phyloP scores from a whole-genome alignment of 768 basidiomycete species.

The Panaeolus papilionaceus region DNA sequence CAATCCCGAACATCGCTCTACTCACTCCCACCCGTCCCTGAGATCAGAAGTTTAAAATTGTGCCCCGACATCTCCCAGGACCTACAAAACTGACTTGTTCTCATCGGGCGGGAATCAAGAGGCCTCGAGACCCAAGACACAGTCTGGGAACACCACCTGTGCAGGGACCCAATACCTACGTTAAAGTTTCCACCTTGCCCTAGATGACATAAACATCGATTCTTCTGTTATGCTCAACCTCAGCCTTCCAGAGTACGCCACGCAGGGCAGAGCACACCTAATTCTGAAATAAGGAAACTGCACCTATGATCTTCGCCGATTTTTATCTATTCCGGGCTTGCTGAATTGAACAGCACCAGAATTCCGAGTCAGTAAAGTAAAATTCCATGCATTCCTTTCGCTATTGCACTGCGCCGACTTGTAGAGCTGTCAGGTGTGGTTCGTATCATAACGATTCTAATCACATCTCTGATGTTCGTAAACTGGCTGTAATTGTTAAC shows the following conservation, averaged over 20 bases:
- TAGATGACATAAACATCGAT: not conserved
- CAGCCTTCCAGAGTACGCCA: not conserved
- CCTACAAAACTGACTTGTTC: not conserved
- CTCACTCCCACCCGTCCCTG: not conserved
- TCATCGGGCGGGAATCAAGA: not conserved
- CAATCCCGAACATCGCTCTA: slow-evolving; percentile 7
- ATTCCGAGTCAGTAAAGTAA: not conserved
- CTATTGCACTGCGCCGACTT: too few species aligned
- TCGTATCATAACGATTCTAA: not conserved
- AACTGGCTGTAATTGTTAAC: not conserved
- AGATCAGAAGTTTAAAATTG: not conserved
- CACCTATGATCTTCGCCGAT: not conserved
- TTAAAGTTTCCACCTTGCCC: not conserved
- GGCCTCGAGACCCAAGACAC: not conserved
- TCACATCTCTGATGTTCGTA: not conserved
- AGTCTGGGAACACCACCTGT: not conserved
- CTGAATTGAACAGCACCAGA: not conserved
- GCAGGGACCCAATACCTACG: not conserved
- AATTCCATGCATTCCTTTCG: not conserved
- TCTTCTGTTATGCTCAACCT: not conserved
- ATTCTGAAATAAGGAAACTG: not conserved
- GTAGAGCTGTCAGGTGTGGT: not conserved
- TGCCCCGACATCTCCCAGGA: slow-evolving; percentile 6
- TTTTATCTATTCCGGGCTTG: not conserved
- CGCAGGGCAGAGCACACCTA: not conserved